Conservation (phyloP, 495 filamentous ascomycete species). For the Daldinia loculata region DNA sequence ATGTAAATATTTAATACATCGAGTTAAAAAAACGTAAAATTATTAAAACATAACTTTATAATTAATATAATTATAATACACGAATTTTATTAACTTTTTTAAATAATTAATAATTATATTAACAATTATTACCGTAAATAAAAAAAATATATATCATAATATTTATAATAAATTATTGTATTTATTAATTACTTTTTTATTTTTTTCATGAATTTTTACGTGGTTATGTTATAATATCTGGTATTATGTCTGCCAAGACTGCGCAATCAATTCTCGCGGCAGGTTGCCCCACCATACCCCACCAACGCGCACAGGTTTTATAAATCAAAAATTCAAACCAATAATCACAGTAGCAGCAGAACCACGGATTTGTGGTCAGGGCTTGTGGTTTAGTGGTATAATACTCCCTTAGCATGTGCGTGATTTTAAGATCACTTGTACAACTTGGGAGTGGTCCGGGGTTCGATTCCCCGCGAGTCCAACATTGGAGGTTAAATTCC, state of each 20-base stretch:
- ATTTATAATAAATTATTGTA: no score
- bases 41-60: neutral
- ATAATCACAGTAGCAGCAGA: neutral
- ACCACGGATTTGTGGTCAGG: neutral
- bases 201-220: no score
- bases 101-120: no score
- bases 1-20: neutral
- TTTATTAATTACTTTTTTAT: no score
- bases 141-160: no score
- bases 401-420: conserved; percentile 44
- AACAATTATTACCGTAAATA: no score
- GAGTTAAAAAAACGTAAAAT: neutral
- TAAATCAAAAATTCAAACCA: neutral
- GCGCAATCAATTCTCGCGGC: no score
- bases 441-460: conserved; percentile 60
- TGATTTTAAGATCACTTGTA: no score
- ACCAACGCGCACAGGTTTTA: neutral
- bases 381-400: conserved; percentile 45
- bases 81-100: no score
- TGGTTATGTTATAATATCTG: no score
- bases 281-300: neutral
- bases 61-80: no score
- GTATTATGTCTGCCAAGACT: no score
- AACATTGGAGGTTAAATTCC: conserved; percentile 40
- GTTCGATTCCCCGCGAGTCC: conserved; percentile 65